phyloP scores from a whole-genome alignment of 2,329 filamentous ascomycete genomes.

The Clarireedia paspali region DNA sequence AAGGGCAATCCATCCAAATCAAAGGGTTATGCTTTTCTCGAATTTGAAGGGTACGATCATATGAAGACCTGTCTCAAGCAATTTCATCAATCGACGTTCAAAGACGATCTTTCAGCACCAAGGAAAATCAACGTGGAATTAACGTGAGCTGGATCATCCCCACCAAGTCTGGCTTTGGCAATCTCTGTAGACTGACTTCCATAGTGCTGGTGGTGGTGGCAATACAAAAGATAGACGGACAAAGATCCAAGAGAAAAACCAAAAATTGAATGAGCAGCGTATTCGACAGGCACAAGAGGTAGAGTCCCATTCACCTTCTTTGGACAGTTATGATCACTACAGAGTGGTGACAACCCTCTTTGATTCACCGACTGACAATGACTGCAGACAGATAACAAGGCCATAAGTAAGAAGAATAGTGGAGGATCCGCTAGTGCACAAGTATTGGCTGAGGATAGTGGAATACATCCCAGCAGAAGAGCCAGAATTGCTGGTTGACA shows the following conservation, averaged over 20 bases:
- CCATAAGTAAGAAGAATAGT: conserved; percentile 9
- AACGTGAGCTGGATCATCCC: conserved; percentile 49
- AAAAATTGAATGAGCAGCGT: conserved; percentile 61
- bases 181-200: not conserved
- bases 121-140: conserved; percentile 89
- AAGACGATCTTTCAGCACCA: conserved; percentile 43
- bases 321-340: too few species aligned
- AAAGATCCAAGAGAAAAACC: conserved; percentile 81
- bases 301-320: not conserved
- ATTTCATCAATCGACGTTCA: conserved; percentile 79
- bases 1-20: conserved; percentile 54
- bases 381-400: not conserved
- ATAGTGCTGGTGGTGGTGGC: conserved; percentile 74
- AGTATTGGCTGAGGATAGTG: conserved; percentile 21
- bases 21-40: conserved; percentile 78
- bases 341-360: too few species aligned
- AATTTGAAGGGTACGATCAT: conserved; percentile 77
- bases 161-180: conserved; percentile 3
- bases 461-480: conserved; percentile 26
- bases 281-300: conserved; percentile 21
- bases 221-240: conserved; percentile 64
- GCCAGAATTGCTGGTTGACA: conserved; percentile 16
- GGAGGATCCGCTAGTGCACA: conserved; percentile 18
- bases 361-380: not conserved
- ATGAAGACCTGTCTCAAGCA: conserved; percentile 91